A percentile compares a stretch with the other conserved stretches of the same genome.
phyloP scores from a whole-genome alignment of 1,284 basidiomycete species.

The Ganoderma leucocontextum region DNA sequence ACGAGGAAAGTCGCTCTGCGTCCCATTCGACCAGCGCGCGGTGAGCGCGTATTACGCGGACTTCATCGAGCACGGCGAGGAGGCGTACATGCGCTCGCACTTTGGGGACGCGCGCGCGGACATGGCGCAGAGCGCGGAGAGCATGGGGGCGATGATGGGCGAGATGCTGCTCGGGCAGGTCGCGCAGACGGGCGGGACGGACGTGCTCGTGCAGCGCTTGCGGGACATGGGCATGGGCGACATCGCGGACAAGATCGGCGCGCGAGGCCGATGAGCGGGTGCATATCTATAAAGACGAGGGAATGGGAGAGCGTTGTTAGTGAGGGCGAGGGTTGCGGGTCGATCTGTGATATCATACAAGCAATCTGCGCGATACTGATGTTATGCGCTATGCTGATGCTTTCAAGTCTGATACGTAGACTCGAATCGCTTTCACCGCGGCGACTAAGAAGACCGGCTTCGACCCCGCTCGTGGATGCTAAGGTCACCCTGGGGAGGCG shows the following conservation, averaged over 20 bases:
- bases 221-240: slow-evolving; percentile 19
- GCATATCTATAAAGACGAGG: no score
- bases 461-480: no score
- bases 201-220: slow-evolving; percentile 18
- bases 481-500: no score
- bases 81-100: slow-evolving; percentile 22
- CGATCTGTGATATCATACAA: no score
- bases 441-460: no score
- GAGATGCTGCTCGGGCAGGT: slow-evolving; percentile 22
- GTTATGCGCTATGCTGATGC: no score
- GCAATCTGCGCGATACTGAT: no score
- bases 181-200: slow-evolving; percentile 21
- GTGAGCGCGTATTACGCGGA: slow-evolving; percentile 22
- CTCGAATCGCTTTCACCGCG: no score
- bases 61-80: slow-evolving; percentile 24
- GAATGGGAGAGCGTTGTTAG: neutral
- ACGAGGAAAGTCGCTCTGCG: slow-evolving; percentile 2
- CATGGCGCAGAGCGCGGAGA: neutral
- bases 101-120: slow-evolving; percentile 20
- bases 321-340: no score
- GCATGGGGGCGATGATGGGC: slow-evolving; percentile 19
- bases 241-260: slow-evolving; percentile 25
- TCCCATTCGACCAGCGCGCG: slow-evolving; percentile 20
- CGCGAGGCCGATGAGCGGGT: neutral
- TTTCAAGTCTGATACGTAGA: no score